A percentile compares a stretch with the other conserved stretches of the same genome.
phyloP scores from a whole-genome alignment of 1,284 basidiomycete species.

The Boletus sp. region DNA sequence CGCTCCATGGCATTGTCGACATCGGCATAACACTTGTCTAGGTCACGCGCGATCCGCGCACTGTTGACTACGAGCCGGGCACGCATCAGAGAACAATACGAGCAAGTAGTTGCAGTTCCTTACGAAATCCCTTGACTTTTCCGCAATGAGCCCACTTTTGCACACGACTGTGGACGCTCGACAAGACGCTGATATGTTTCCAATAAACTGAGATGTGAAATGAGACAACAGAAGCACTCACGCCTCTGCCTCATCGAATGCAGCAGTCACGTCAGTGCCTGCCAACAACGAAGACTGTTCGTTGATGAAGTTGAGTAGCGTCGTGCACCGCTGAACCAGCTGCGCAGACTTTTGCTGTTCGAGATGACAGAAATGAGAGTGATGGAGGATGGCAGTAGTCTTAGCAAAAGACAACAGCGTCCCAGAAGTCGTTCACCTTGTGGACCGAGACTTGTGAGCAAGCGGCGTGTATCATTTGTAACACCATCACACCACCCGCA shows the following conservation, averaged over 20 bases:
- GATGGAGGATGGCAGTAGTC: background rate
- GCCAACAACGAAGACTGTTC: conserved; percentile 37
- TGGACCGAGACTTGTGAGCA: conserved; percentile 44
- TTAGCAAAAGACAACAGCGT: conserved; percentile 3
- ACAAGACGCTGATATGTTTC: conserved; percentile 34
- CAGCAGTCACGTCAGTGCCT: conserved; percentile 37
- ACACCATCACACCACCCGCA: conserved; percentile 36
- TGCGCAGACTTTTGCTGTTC: conserved; percentile 40
- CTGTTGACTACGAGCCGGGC: conserved; percentile 38
- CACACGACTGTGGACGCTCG: conserved; percentile 36
- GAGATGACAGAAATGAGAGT: background rate
- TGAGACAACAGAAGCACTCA: conserved; percentile 25
- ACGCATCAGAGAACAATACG: conserved; percentile 6
- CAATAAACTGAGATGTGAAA: background rate
- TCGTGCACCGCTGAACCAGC: conserved; percentile 40
- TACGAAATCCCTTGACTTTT: conserved; percentile 37
- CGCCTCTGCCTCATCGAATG: conserved; percentile 43
- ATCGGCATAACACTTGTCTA: conserved; percentile 41
- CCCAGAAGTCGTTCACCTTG: conserved; percentile 36
- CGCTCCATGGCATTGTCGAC: conserved; percentile 39
- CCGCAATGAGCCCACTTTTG: conserved; percentile 37
- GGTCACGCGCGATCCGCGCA: conserved; percentile 41
- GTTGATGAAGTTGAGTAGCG: conserved; percentile 36
- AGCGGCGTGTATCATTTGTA: conserved; percentile 39
- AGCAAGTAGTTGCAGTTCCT: conserved; percentile 12